These are phyloP conservation scores for Ricinus communis DNA, from an alignment of 345 rosid species.

Conservation along the genomic window DNA sequence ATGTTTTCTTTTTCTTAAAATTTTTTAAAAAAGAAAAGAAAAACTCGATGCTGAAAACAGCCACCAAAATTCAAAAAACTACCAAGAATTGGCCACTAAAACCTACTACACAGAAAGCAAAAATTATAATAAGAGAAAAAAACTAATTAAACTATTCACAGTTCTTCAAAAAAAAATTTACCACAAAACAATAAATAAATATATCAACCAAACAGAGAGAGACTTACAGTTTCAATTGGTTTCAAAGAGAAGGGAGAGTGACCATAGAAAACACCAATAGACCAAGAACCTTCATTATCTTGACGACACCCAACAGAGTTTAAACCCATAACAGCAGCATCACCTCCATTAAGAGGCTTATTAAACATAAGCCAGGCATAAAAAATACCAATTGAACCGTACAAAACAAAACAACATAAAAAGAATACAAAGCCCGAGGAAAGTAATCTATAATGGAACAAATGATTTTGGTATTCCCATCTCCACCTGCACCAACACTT, in stretches of 20 bases:
- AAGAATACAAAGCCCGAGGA: constrained; percentile 54
- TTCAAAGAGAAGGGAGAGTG: constrained; percentile 83
- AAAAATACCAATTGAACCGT: constrained; percentile 57
- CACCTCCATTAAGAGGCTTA: constrained; percentile 24
- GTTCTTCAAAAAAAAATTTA: too few species aligned
- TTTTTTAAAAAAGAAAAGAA: too few species aligned
- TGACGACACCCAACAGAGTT: constrained; percentile 66
- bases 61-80: too few species aligned
- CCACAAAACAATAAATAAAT: neutral
- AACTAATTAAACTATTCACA: too few species aligned
- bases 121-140: too few species aligned
- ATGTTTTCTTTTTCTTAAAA: too few species aligned
- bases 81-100: too few species aligned
- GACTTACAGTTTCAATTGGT: constrained; percentile 80
- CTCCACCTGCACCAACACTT: constrained; percentile 34
- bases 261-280: constrained; percentile 85
- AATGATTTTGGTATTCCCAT: constrained; percentile 31
- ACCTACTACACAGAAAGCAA: too few species aligned
- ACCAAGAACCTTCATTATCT: constrained; percentile 93
- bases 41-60: too few species aligned
- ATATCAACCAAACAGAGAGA: neutral
- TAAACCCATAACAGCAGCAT: constrained; percentile 29
- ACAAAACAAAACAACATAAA: constrained; percentile 50
- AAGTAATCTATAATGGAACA: constrained; percentile 24
- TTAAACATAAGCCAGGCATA: constrained; percentile 59